Evolutionary conservation across 2,329 filamentous ascomycete species (phyloP), one percentile per base, ranked within the genome.

Genomic region (Mollisiaceae sp.): DNA sequence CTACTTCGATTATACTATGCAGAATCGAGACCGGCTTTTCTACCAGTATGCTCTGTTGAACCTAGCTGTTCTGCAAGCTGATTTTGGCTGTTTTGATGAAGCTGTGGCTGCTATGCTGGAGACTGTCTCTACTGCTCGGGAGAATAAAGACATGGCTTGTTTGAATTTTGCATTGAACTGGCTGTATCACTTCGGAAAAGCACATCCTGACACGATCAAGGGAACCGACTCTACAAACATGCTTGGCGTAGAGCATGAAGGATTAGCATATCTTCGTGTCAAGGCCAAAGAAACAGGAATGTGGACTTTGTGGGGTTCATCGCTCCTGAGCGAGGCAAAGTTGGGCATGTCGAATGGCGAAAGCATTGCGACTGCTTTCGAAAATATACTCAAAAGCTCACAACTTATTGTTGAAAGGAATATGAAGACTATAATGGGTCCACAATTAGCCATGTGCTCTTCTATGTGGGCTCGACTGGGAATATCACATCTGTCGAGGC

Each of bases 41-140:
- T 98, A 99, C 74, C 95, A 98, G 75, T 97, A 97, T 75, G 95
- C 95, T 0, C 81, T 98, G 15, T 89, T 99, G 75, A 97, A 97
- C 75, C 85, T 97, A 65, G 94, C 94, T 3, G 92, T 97, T 39
- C 85, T 98, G 4, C 94, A 99, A 75, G 92, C 94, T 18, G 95
- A 98, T 77, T 98, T 98, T 80, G 94, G 94, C 56, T 97, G 92
- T 75, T 90, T 93, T 76, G 86, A 88, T 47, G 94, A 98, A 78
- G 94, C 94, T 6, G 86, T 98, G n/a, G 87, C 92, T 12, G 92
- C 94, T 14, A 97, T 99, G 89, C 89, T 97, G 52, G 95, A 98
- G 77, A 94, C 94, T 0, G 93, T 99, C 39, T 90, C 94, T 0
- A 97, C 93, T n/a, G 95, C 95, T 0, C 84, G 94, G 67, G 95